Evolutionary conservation across 257 asterid genomes (phyloP).

Genomic region (Solanum arcanum): DNA sequence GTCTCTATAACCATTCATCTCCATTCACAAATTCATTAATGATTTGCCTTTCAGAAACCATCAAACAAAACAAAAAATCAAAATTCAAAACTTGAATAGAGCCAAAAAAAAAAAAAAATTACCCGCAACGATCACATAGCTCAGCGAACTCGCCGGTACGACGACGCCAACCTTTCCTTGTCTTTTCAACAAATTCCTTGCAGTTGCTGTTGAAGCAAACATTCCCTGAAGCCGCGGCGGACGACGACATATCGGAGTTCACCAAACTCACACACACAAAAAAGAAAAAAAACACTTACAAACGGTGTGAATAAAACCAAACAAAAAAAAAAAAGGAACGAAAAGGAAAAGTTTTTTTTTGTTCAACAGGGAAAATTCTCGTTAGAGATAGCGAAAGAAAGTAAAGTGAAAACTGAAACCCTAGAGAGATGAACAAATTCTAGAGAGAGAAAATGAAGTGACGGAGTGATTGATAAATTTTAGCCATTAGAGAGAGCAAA

Average conservation of each 20-base stretch:
- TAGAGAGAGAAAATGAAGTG: background rate
- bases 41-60: background rate
- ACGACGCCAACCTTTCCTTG: constrained; percentile 88
- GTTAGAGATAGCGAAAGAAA: background rate
- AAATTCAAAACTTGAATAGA: background rate
- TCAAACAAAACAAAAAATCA: background rate
- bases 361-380: constrained; percentile 12
- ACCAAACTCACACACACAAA: background rate
- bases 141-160: constrained; percentile 90
- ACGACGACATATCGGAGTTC: constrained; percentile 6
- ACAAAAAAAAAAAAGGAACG: background rate
- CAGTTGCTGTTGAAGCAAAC: constrained; percentile 81
- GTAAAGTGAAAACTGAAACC: background rate
- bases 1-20: background rate
- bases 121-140: constrained; percentile 98
- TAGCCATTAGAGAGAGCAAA: background rate
- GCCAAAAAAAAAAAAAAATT: background rate
- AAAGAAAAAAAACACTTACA: background rate
- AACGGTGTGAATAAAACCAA: background rate
- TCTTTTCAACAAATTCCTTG: constrained; percentile 35
- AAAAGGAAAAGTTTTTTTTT: background rate
- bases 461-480: background rate
- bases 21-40: background rate
- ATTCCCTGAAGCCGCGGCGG: constrained; percentile 13
- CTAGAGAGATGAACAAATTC: constrained; percentile 1